phyloP scores from a whole-genome alignment of 2,329 filamentous ascomycete species.

The Ilyonectria robusta region DNA sequence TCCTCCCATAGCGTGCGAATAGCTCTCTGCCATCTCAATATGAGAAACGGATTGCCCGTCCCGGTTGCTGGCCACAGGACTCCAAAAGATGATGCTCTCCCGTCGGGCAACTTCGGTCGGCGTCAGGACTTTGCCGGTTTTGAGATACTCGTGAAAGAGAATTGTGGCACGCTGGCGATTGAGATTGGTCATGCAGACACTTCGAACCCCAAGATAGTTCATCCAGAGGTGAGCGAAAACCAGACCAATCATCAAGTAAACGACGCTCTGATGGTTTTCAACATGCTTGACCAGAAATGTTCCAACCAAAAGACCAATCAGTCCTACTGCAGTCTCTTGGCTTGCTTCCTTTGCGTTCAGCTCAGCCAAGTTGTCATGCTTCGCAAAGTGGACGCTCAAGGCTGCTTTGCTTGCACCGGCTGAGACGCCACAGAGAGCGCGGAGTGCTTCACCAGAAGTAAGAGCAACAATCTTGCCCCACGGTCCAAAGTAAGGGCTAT shows the following conservation, averaged over 20 bases:
- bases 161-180: conserved; percentile 91
- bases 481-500: conserved; percentile 79
- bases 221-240: conserved; percentile 84
- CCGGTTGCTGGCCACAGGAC: conserved; percentile 49
- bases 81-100: conserved; percentile 73
- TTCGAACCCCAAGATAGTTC: conserved; percentile 88
- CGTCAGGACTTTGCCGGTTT: conserved; percentile 65
- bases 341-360: conserved; percentile 96
- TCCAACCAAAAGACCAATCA: conserved; percentile 88
- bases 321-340: conserved; percentile 93
- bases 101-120: conserved; percentile 76
- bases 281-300: conserved; percentile 85
- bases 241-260: conserved; percentile 79
- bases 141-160: conserved; percentile 74
- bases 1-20: conserved; percentile 54
- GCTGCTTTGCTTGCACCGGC: conserved; percentile 92
- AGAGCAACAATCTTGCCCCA: conserved; percentile 65
- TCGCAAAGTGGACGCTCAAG: conserved; percentile 92
- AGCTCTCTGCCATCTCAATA: conserved; percentile 60
- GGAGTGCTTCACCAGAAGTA: conserved; percentile 64
- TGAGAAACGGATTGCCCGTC: conserved; percentile 46
- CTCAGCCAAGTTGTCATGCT: conserved; percentile 88
- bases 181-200: conserved; percentile 86
- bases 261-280: conserved; percentile 79
- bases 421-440: conserved; percentile 86